These are phyloP conservation scores for Penicillium roqueforti DNA, from an alignment of 495 filamentous ascomycete species.

Conservation along the genomic window DNA sequence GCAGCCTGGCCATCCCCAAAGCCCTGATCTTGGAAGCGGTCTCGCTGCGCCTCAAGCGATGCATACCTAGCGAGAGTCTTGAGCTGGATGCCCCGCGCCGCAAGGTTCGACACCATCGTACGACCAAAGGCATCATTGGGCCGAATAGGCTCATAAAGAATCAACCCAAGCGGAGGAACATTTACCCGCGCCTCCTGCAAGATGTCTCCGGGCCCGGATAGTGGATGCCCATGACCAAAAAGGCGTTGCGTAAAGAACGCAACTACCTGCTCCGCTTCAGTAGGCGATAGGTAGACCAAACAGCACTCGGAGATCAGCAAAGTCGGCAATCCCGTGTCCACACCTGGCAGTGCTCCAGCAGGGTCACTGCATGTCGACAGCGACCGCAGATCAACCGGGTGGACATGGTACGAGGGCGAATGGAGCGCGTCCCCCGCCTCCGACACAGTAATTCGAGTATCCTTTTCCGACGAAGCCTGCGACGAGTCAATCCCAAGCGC, in stretches of 20 bases:
- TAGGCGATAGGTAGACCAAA: constrained; percentile 73
- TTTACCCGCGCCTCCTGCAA: background rate
- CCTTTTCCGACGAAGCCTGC: constrained; percentile 1
- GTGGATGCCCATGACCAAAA: constrained; percentile 21
- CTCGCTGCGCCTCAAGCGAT: constrained; percentile 58
- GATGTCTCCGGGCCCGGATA: background rate
- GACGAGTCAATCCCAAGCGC: constrained; percentile 25
- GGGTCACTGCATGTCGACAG: constrained; percentile 35
- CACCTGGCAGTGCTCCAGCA: constrained; percentile 24
- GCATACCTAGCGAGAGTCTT: constrained; percentile 74
- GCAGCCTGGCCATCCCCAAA: constrained; percentile 54
- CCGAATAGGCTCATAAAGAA: constrained; percentile 87
- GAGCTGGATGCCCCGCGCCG: constrained; percentile 75
- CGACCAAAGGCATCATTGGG: constrained; percentile 80
- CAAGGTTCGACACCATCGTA: constrained; percentile 89
- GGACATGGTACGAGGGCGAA: constrained; percentile 60
- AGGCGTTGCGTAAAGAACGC: constrained; percentile 58
- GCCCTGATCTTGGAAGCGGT: constrained; percentile 58
- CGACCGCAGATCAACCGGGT: constrained; percentile 74
- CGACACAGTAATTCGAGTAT: constrained; percentile 29
- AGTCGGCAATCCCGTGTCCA: constrained; percentile 63
- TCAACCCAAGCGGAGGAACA: constrained; percentile 50
- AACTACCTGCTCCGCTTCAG: constrained; percentile 60
- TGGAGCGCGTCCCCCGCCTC: constrained; percentile 39
- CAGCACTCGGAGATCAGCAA: constrained; percentile 91